These are phyloP conservation scores for Cyberlindnera euphorbiae DNA, from an alignment of 805 yeast genomes.

Conservation along the genomic window DNA sequence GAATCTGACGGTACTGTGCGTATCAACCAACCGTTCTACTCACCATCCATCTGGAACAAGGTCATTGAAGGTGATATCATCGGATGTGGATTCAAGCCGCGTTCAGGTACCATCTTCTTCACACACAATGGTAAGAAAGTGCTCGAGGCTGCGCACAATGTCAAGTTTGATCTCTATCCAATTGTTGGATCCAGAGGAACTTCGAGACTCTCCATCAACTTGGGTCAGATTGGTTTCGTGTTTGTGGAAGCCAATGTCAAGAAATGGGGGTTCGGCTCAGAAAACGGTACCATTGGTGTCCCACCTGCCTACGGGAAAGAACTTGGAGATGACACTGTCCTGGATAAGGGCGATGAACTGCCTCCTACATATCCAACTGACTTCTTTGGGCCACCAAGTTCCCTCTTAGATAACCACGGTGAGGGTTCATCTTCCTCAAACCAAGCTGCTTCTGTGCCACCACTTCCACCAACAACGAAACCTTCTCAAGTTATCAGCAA, in stretches of 20 bases:
- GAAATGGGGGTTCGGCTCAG: slow-evolving; percentile 68
- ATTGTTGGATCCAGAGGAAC: slow-evolving; percentile 80
- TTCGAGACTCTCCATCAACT: slow-evolving; percentile 78
- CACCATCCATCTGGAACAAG: slow-evolving; percentile 49
- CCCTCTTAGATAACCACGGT: slow-evolving; percentile 8
- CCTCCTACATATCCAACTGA: slow-evolving; percentile 69
- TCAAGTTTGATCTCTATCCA: slow-evolving; percentile 74
- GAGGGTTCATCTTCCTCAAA: neutral
- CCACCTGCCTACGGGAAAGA: slow-evolving; percentile 42
- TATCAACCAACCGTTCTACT: slow-evolving; percentile 46
- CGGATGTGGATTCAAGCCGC: slow-evolving; percentile 83
- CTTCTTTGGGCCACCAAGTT: slow-evolving; percentile 51
- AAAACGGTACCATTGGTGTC: slow-evolving; percentile 38
- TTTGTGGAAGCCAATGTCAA: slow-evolving; percentile 81
- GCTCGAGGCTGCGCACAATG: slow-evolving; percentile 75
- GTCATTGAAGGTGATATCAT: slow-evolving; percentile 81
- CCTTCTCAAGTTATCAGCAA: slow-evolving; percentile 11
- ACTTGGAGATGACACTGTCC: slow-evolving; percentile 42
- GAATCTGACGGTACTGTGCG: slow-evolving; percentile 82
- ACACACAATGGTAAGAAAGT: slow-evolving; percentile 92
- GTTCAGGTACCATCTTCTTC: slow-evolving; percentile 84
- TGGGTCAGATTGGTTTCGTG: slow-evolving; percentile 81
- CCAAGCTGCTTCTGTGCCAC: slow-evolving; percentile 1
- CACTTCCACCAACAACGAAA: slow-evolving; percentile 4
- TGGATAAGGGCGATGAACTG: slow-evolving; percentile 67